Evolutionary conservation across 768 basidiomycete species (phyloP), one percentile per base, ranked within the genome.

Genomic region (Asterophora lycoperdoides): DNA sequence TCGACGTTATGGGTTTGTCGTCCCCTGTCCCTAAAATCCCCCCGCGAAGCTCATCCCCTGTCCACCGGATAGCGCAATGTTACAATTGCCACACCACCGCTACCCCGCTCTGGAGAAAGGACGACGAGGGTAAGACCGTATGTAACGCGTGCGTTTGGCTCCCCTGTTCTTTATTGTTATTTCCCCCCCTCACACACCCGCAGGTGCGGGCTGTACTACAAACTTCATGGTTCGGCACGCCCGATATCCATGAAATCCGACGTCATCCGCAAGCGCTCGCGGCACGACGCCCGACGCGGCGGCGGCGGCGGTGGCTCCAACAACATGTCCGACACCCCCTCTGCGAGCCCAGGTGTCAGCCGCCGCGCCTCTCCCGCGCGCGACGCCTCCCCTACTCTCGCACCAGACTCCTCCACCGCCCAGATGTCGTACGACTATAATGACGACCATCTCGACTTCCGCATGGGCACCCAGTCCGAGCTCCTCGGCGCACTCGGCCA

Each of bases 191-290:
- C 34, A 41, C 32, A 18, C 18, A 29, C 45, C 6, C 6, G 6
- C 23, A 90, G 88, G 28, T 91, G 89, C 54, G 89, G 89, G 4
- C 64, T 91, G 6, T 91, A 91, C 60, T 89, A 88, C 68, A 92
- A 92, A 64, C 71, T 92, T 2, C 88, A 92, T 63, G 89, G 90
- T 14, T 84, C 89, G 15, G 83, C 86, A 1, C 83, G 90, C 19
- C 90, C 90, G 1, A 89, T 91, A 52, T 89, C 86, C 7, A 92
- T 93, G 89, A 92, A 92, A 64, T 90, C 88, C 4, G 90, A 93
- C 54, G 83, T 91, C 30, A 89, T 93, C 56, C 86, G 89, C 52
- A 92, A 92, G 62, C 83, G 90, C 34, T 88, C 89, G 2, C 74
- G 89, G 1, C 88, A 90, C 56, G 88, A 91, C 51, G 83, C 85